Percentiles rank a stretch among this genome's conserved stretches.
Conservation (phyloP, 1,284 basidiomycete species). For the Ceratobasidium sp. region DNA sequence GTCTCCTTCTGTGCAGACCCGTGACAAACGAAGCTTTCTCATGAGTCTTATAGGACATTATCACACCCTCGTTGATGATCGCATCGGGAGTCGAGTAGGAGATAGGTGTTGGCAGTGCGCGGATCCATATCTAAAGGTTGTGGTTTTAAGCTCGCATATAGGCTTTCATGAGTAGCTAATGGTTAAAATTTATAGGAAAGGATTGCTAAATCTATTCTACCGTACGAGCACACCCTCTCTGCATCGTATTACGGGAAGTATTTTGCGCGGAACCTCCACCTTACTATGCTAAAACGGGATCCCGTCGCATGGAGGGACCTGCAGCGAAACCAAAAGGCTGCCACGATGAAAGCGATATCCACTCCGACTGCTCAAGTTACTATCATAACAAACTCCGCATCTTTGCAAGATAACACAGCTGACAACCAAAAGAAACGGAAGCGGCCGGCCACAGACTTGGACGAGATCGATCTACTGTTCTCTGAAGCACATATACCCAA, state of each 20-base stretch:
- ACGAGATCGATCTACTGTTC: constrained; percentile 80
- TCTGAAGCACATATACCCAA: neutral
- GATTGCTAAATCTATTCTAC: constrained; percentile 81
- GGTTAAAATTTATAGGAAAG: constrained; percentile 72
- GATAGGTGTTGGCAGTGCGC: constrained; percentile 88
- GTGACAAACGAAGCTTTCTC: constrained; percentile 76
- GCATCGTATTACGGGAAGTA: constrained; percentile 87
- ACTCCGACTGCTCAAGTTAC: constrained; percentile 12
- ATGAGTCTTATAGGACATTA: constrained; percentile 80
- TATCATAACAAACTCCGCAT: constrained; percentile 13
- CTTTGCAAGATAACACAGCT: constrained; percentile 44
- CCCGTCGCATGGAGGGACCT: constrained; percentile 84
- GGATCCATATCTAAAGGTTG: constrained; percentile 89
- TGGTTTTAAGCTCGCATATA: neutral
- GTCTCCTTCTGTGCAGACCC: constrained; percentile 70
- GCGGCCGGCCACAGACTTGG: constrained; percentile 53
- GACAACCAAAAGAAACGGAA: constrained; percentile 47
- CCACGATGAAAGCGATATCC: constrained; percentile 14
- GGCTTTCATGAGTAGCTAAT: neutral
- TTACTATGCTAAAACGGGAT: constrained; percentile 79
- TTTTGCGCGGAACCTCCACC: constrained; percentile 80
- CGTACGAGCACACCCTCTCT: constrained; percentile 74
- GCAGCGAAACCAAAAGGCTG: constrained; percentile 56
- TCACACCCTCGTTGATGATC: constrained; percentile 81
- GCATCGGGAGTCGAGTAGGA: constrained; percentile 86